A percentile compares a stretch with the other conserved stretches of the same genome.
Conservation (phyloP, 164 flowering plant genomes). For the Houttuynia cordata region DNA sequence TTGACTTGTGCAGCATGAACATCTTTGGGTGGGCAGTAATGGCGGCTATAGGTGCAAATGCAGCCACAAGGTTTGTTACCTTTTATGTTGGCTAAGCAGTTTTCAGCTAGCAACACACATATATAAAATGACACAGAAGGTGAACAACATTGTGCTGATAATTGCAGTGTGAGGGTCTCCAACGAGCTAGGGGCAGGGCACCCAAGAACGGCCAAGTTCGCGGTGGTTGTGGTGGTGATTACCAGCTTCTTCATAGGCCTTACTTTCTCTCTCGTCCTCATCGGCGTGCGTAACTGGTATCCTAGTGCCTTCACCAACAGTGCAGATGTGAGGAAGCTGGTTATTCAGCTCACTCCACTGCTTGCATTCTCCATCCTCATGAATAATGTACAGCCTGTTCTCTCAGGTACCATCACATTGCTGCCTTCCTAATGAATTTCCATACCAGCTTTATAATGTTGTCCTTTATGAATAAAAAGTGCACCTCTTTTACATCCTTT, state of each 20-base stretch:
- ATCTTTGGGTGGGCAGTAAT: neutral
- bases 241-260: constrained; percentile 6
- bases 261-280: constrained; percentile 1
- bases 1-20: constrained; percentile 2
- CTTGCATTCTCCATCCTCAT: constrained; percentile 6
- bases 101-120: no score
- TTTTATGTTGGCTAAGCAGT: no score
- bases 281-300: constrained; percentile 2
- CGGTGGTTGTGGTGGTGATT: constrained; percentile 12
- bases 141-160: neutral
- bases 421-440: no score
- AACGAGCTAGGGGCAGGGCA: constrained; percentile 16
- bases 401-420: constrained; percentile 7
- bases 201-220: constrained; percentile 14
- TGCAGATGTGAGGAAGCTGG: constrained; percentile 7
- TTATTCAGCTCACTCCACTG: constrained; percentile 12
- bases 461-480: no score
- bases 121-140: no score
- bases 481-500: no score
- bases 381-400: constrained; percentile 15
- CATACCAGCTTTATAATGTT: no score
- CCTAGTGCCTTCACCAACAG: constrained; percentile 9
- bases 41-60: neutral
- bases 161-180: constrained; percentile 13
- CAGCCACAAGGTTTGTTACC: neutral